Base-by-base conservation (phyloP, 768 basidiomycete species). In the Rubroboletus pulcherrimus region DNA sequence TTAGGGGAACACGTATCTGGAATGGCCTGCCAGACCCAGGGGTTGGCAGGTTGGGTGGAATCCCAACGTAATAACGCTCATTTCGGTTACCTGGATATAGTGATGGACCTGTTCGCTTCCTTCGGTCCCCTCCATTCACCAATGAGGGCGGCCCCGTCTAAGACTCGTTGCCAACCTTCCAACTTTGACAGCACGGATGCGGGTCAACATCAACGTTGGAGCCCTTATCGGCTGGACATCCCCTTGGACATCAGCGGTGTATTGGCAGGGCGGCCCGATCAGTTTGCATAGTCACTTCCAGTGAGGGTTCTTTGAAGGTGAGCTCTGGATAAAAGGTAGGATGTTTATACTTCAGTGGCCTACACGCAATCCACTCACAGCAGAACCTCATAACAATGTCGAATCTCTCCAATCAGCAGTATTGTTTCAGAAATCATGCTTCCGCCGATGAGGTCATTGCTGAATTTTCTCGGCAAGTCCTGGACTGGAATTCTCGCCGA, bases 251-350 rank as follows among this genome's bases (percentile, higher is more conserved):
- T n/a, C 15, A 19, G 0, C 3, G 11, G 7, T 34, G 4, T 1
- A 9, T 53, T 61, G 60, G 60, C 48, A 46, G 11, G 35, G 26
- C 40, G 29, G 39, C 47, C 9, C 0, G 42, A 51, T 64, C 17
- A 42, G 19, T 21, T 8, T 11, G n/a, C 9, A 10, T 4, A 12
- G 21, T n/a, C 5, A 37, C 31, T 24, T 56, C 55, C 50, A 21
- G 4, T 3, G 24, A 24, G 19, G 7, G n/a, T 51, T 47, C 45
- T n/a, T 12, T 0, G 34, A 29, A 43, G 12, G 31, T 3, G 3
- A 8, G 15, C 6, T n/a, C 2, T 10, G 31, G 2, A 61, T 63
- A 64, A 65, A 65, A 58, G 59, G 41, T 53, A 30, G 26, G n/a
- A 43, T 21, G 26, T 8, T 2, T 17, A 6, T 40, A 10, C 8